phyloP scores from a whole-genome alignment of 2,329 filamentous ascomycete genomes.

The Cercospora citrullina region DNA sequence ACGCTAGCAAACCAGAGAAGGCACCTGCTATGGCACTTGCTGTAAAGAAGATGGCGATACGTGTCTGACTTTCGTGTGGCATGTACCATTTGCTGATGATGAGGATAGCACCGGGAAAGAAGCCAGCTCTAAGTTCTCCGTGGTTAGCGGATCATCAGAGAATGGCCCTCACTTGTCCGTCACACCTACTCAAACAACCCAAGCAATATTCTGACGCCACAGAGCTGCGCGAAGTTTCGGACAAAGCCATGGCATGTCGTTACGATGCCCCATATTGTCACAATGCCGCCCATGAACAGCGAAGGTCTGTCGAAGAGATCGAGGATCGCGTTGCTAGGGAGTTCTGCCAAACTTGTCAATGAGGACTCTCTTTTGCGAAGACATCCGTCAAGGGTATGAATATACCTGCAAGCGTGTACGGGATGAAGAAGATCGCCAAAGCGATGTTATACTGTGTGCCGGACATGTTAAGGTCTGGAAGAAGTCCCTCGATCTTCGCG shows the following conservation, averaged over 20 bases:
- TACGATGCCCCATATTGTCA: background rate
- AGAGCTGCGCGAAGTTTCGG: background rate
- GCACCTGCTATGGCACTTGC: slow-evolving; percentile 27
- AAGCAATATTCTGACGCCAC: background rate
- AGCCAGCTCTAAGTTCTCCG: background rate
- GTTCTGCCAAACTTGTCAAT: background rate
- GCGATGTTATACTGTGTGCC: background rate
- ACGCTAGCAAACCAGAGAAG: slow-evolving; percentile 31
- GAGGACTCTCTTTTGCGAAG: too few relatives aligned
- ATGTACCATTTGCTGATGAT: slow-evolving; percentile 28
- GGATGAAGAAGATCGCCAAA: background rate
- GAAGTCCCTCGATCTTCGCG: background rate
- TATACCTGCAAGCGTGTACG: background rate
- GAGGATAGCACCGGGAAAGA: slow-evolving; percentile 15
- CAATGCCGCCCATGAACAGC: background rate
- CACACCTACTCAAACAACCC: background rate
- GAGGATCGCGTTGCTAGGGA: background rate
- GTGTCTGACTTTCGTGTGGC: slow-evolving; percentile 25
- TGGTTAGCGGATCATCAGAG: background rate
- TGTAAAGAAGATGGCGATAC: slow-evolving; percentile 31
- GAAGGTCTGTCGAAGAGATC: background rate
- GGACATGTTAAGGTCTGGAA: background rate
- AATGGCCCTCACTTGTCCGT: too few relatives aligned
- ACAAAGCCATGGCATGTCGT: background rate
- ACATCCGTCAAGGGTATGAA: background rate